phyloP scores from a whole-genome alignment of 2,329 filamentous ascomycete species.

The Diaporthe sp. region DNA sequence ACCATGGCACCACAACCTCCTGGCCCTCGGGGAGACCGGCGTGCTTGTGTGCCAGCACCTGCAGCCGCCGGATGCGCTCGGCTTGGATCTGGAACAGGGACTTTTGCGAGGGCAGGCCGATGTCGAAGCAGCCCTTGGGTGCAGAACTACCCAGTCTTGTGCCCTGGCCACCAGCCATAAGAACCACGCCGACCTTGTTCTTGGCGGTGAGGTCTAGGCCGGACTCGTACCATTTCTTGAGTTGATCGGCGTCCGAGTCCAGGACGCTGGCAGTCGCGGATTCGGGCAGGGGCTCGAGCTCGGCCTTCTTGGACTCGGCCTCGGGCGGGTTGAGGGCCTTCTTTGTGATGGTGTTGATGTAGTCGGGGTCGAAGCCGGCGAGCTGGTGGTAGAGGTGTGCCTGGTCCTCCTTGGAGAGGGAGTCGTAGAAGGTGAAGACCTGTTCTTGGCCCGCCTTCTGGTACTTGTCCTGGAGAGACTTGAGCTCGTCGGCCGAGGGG shows the following conservation, averaged over 20 bases:
- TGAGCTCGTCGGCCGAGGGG: constrained; percentile 76
- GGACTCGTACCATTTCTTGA: constrained; percentile 86
- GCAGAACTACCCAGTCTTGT: constrained; percentile 94
- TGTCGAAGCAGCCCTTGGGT: constrained; percentile 98
- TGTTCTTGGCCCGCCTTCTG: constrained; percentile 82
- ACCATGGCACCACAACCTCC: constrained; percentile 87
- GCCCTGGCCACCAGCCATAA: constrained; percentile 98
- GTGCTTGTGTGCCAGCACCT: constrained; percentile 83
- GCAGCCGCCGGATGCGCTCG: constrained; percentile 90
- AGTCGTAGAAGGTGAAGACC: constrained; percentile 90
- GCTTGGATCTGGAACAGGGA: constrained; percentile 98
- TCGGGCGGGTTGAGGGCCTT: constrained; percentile 84
- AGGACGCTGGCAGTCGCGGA: constrained; percentile 90
- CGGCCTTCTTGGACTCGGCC: constrained; percentile 64
- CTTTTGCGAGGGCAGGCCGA: constrained; percentile 92
- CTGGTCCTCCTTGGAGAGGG: constrained; percentile 80
- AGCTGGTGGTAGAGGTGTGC: constrained; percentile 86
- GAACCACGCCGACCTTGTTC: constrained; percentile 85
- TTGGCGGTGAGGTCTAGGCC: constrained; percentile 85
- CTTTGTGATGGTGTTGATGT: constrained; percentile 90
- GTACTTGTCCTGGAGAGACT: constrained; percentile 80
- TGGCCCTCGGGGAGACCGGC: constrained; percentile 63
- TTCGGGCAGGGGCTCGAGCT: constrained; percentile 89
- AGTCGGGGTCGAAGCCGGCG: constrained; percentile 82
- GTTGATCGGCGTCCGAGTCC: constrained; percentile 84